phyloP scores from a whole-genome alignment of 1,284 basidiomycete genomes.

The Hemileccinum hortonii region DNA sequence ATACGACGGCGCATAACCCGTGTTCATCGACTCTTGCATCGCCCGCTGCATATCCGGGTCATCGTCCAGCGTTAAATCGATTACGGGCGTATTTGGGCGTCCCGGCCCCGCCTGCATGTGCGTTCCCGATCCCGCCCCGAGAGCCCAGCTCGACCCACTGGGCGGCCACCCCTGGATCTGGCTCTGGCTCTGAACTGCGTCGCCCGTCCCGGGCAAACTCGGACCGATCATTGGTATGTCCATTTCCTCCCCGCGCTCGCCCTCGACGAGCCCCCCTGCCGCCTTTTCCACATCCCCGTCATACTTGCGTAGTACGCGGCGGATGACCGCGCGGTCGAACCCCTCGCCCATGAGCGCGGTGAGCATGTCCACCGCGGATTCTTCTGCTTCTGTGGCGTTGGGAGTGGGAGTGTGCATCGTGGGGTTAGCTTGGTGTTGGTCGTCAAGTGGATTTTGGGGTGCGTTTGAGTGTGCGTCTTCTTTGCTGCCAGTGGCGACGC shows the following conservation, averaged over 20 bases:
- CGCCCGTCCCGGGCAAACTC: too few species aligned
- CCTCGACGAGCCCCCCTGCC: conserved; percentile 56
- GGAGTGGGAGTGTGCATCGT: conserved; percentile 19
- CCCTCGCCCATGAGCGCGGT: conserved; percentile 35
- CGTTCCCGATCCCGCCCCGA: neutral
- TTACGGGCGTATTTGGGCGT: conserved; percentile 35
- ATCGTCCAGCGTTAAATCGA: conserved; percentile 61
- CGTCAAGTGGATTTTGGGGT: neutral
- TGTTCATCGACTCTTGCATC: conserved; percentile 51
- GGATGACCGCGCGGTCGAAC: conserved; percentile 46
- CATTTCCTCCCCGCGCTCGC: conserved; percentile 42
- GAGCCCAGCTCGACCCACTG: conserved; percentile 8
- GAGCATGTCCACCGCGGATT: conserved; percentile 20
- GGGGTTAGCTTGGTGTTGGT: neutral
- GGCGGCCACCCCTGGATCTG: conserved; percentile 20
- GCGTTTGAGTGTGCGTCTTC: too few species aligned
- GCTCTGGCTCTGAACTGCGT: neutral
- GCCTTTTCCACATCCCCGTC: conserved; percentile 61
- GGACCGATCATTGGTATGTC: too few species aligned
- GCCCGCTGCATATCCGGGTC: conserved; percentile 51
- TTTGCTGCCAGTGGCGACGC: too few species aligned
- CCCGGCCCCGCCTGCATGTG: conserved; percentile 11
- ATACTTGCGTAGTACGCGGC: conserved; percentile 55
- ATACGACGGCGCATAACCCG: conserved; percentile 23
- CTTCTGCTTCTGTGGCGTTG: conserved; percentile 22